Base-by-base conservation (phyloP, 2,329 filamentous ascomycete genomes). In the Coniosporium tulheliwenetii region DNA sequence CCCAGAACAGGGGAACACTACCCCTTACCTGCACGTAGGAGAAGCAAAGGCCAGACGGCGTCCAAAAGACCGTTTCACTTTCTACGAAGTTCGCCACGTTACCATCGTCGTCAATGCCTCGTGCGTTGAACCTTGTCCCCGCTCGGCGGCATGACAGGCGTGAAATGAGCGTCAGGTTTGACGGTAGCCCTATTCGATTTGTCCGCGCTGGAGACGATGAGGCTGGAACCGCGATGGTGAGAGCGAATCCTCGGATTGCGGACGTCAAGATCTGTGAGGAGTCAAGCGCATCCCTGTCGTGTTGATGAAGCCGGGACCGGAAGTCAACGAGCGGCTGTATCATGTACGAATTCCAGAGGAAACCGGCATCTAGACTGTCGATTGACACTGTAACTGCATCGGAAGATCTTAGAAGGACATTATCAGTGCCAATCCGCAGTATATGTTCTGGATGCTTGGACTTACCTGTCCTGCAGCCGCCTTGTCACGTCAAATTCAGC, bases 11-110 rank as follows among this genome's bases (percentile, higher is more conserved):
- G 1, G 91, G 91, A 7, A 98, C 85, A 5, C 87, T 95, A 32
- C 91, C 91, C 51, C 91, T 76, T 19, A 93, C 76, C 60, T 98
- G 91, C 2, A 80, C 85, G 59, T 95, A 98, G 0, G 91, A 96
- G 57, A 96, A 96, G 41, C 85, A 77, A 5, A 85, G 75, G 1
- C 68, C 69, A 1, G 77, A 75, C 1, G 83, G 82, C 50, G 80
- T 81, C 81, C 84, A 94, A 54, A 93, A 87, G 34, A 89, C 77
- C 0, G 86, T 93, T 62, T 98, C 91, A 0, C 86, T 91, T 61
- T 98, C 91, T n/a, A 96, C 91, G 60, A 94, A 98, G 59, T 98
- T 98, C 45, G 91, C 87, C 26, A 96, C 91, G 52, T 96, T 85
- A 10, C 91, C 91, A 54, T 96, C 86, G 56, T 98, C 91, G 54